These are phyloP conservation scores for Solanum okadae DNA, from an alignment of 257 asterid species.

Conservation along the genomic window DNA sequence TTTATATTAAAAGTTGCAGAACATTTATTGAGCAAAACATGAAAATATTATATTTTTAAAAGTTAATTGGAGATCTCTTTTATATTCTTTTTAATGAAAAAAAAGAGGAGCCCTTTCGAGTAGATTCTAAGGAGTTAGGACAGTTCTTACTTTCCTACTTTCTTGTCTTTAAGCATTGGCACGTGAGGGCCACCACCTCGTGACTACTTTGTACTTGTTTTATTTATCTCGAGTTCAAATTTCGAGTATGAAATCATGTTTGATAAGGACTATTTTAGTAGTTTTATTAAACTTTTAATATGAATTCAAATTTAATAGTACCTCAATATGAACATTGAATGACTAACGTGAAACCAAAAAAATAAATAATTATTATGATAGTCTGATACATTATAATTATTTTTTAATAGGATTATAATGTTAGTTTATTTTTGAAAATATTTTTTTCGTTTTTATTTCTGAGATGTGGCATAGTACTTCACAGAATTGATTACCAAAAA, in stretches of 20 bases:
- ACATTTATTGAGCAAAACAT: neutral
- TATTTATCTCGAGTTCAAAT: neutral
- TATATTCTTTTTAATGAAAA: neutral
- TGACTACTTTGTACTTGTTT: neutral
- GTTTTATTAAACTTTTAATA: too few relatives aligned
- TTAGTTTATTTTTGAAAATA: neutral
- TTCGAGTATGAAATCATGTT: neutral
- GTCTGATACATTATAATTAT: neutral
- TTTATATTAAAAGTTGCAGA: neutral
- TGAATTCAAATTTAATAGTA: neutral
- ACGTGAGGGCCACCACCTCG: slow-evolving; percentile 1
- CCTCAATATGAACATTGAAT: neutral
- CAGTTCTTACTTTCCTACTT: neutral
- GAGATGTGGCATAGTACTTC: neutral
- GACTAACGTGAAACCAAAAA: neutral
- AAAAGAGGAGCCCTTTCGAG: neutral
- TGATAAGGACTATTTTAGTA: fast-evolving
- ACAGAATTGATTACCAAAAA: neutral
- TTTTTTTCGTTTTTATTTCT: neutral
- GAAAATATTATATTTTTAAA: neutral
- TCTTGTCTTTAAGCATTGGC: neutral
- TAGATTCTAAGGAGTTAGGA: neutral
- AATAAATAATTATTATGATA: neutral
- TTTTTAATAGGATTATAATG: neutral
- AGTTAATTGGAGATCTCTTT: neutral